Percentiles rank a stretch among this genome's conserved stretches.
Evolutionary conservation across 73 alveolate species (phyloP).

Genomic region (Durusdinium trenchii): DNA sequence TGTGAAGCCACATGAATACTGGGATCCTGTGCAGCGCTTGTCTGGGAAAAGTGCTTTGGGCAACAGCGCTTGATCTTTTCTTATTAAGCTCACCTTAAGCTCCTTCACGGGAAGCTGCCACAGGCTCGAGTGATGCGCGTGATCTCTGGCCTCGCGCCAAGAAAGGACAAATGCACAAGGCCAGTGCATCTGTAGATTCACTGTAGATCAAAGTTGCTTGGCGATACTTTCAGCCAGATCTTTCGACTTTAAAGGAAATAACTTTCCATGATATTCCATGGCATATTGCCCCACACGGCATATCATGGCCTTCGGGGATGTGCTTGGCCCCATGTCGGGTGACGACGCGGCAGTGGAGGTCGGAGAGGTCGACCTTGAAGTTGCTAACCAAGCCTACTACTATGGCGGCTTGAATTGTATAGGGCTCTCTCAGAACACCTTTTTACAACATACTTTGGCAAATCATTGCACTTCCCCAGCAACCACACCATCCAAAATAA

Average conservation of each 20-base stretch:
- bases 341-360: slow-evolving; percentile 18
- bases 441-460: no score
- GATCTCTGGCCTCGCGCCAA: slow-evolving; percentile 54
- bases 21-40: no score
- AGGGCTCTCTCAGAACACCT: no score
- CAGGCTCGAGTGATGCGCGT: slow-evolving; percentile 61
- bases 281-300: no score
- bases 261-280: no score
- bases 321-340: not conserved
- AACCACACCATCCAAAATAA: no score
- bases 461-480: no score
- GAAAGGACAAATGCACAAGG: not conserved
- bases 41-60: no score
- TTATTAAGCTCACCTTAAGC: slow-evolving; percentile 56
- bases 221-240: not conserved
- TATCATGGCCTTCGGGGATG: slow-evolving; percentile 56
- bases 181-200: not conserved
- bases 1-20: no score
- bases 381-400: not conserved
- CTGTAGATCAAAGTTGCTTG: not conserved
- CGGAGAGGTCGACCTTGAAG: slow-evolving; percentile 25
- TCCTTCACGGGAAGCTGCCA: slow-evolving; percentile 87
- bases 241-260: no score
- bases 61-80: no score
- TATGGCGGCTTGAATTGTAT: not conserved